Percentiles rank a stretch among this genome's conserved stretches.
Evolutionary conservation across 2,329 filamentous ascomycete genomes (phyloP).

Genomic region (Biscogniauxia marginata): DNA sequence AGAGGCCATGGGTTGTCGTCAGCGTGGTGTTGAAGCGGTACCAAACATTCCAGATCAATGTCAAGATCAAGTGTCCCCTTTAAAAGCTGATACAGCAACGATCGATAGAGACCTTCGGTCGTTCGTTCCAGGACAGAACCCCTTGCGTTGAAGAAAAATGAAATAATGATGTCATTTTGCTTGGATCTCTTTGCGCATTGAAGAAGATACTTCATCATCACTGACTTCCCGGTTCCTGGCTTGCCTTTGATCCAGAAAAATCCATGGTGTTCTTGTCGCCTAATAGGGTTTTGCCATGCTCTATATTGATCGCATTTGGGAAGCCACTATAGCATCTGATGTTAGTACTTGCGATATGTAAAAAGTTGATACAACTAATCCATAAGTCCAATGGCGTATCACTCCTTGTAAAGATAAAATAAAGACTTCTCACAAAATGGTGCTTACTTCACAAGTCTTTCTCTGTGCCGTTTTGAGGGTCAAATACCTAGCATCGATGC

Average conservation of each 20-base stretch:
- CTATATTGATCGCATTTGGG: too few species aligned
- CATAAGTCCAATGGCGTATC: too few species aligned
- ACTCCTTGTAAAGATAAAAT: too few species aligned
- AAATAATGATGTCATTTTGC: slow-evolving; percentile 15
- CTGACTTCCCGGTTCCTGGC: slow-evolving; percentile 43
- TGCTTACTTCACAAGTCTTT: slow-evolving; percentile 33
- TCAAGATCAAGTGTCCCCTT: too few species aligned
- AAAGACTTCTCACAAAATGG: too few species aligned
- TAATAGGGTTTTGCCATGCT: slow-evolving; percentile 34
- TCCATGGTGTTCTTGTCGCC: slow-evolving; percentile 30
- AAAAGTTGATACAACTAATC: too few species aligned
- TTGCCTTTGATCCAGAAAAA: slow-evolving; percentile 46
- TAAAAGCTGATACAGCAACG: too few species aligned
- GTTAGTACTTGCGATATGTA: too few species aligned
- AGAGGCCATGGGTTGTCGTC: slow-evolving; percentile 5
- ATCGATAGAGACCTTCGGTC: slow-evolving; percentile 45
- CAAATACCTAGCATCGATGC: slow-evolving; percentile 36
- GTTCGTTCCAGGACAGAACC: slow-evolving; percentile 43
- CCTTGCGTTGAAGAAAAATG: slow-evolving; percentile 50
- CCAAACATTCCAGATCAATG: background rate
- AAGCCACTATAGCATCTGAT: too few species aligned
- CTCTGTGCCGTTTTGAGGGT: slow-evolving; percentile 34
- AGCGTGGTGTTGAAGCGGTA: background rate
- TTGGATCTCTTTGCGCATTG: slow-evolving; percentile 5
- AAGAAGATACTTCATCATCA: slow-evolving; percentile 40